Percentiles rank a stretch among this genome's conserved stretches.
Conservation (phyloP, 2,329 filamentous ascomycete species). For the Fusarium coicis region DNA sequence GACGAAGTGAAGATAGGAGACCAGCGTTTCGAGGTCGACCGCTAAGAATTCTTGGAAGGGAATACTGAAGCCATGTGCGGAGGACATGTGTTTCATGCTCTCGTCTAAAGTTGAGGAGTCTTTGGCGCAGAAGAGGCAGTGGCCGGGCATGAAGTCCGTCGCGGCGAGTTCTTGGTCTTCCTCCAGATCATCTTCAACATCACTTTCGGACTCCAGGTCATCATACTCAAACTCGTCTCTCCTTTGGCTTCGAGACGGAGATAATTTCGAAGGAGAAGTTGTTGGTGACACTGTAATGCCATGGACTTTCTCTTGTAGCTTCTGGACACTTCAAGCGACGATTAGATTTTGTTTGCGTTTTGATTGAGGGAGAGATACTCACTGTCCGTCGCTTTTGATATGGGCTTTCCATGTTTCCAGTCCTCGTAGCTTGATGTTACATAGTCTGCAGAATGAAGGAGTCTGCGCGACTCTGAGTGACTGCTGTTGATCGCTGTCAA, state of each 20-base stretch:
- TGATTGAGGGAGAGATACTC: background rate
- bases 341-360: rapidly evolving
- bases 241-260: rapidly evolving
- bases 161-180: background rate
- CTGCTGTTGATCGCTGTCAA: background rate
- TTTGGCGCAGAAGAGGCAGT: background rate
- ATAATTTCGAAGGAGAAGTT: rapidly evolving
- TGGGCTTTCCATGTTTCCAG: background rate
- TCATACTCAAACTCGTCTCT: rapidly evolving
- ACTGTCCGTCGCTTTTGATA: background rate
- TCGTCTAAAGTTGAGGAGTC: constrained; percentile 21
- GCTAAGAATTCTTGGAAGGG: constrained; percentile 53
- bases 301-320: background rate
- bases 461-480: background rate
- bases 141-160: background rate
- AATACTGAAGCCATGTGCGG: constrained; percentile 58
- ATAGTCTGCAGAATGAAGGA: background rate
- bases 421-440: background rate
- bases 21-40: constrained; percentile 58
- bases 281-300: background rate
- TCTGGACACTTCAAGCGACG: background rate
- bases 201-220: background rate
- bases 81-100: constrained; percentile 61
- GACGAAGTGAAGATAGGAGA: constrained; percentile 60
- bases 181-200: rapidly evolving